These are phyloP conservation scores for Nematodospora anomalae DNA, from an alignment of 1,139 yeast species.

Conservation along the genomic window DNA sequence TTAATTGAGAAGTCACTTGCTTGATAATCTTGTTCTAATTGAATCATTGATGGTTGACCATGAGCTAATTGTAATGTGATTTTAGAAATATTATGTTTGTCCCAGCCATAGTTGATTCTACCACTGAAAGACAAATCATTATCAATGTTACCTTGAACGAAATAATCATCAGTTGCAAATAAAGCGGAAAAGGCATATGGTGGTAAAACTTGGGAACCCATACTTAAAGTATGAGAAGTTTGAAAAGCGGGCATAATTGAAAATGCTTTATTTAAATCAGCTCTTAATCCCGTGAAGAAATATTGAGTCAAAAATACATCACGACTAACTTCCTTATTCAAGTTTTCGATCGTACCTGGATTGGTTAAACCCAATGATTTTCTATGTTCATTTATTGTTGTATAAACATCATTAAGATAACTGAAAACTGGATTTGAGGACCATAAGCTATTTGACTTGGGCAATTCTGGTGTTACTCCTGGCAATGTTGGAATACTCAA, in stretches of 20 bases:
- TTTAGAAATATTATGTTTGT: constrained; percentile 74
- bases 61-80: constrained; percentile 85
- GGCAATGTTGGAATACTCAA: constrained; percentile 59
- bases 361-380: constrained; percentile 76
- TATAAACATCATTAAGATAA: constrained; percentile 75
- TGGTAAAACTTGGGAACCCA: constrained; percentile 86
- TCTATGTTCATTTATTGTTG: constrained; percentile 74
- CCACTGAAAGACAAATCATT: constrained; percentile 85
- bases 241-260: constrained; percentile 94
- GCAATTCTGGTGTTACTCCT: constrained; percentile 50
- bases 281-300: constrained; percentile 94
- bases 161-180: constrained; percentile 82
- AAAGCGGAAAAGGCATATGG: constrained; percentile 91
- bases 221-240: constrained; percentile 89
- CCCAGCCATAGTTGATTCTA: constrained; percentile 91
- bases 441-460: constrained; percentile 64
- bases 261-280: constrained; percentile 92
- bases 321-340: constrained; percentile 88
- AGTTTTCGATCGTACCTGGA: constrained; percentile 95
- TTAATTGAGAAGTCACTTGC: constrained; percentile 86
- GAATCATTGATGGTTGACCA: constrained; percentile 92
- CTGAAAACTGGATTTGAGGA: constrained; percentile 83
- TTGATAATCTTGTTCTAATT: constrained; percentile 93
- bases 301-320: constrained; percentile 90
- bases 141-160: constrained; percentile 90